These are phyloP conservation scores for Liriodendron chinense DNA, from an alignment of 164 flowering plant species.

Conservation along the genomic window DNA sequence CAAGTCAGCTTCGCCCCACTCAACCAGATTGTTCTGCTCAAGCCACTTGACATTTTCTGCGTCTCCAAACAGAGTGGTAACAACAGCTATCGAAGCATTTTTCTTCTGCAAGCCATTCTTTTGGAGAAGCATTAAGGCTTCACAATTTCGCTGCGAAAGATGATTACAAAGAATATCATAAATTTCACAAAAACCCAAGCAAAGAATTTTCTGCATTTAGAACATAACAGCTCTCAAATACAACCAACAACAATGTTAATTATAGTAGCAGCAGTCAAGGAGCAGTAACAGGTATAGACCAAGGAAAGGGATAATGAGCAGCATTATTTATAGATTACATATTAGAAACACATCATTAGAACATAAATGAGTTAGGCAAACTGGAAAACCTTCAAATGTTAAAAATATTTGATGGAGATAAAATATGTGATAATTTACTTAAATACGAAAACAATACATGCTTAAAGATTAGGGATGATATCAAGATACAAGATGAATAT, in stretches of 20 bases:
- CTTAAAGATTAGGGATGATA: not conserved
- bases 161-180: slow-evolving; percentile 3
- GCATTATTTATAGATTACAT: not conserved
- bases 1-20: slow-evolving; percentile 51
- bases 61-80: slow-evolving; percentile 81
- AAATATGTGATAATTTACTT: not conserved
- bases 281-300: too few relatives aligned
- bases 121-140: slow-evolving; percentile 91
- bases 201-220: not conserved
- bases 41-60: slow-evolving; percentile 61
- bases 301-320: not conserved
- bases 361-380: not conserved
- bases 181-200: not conserved
- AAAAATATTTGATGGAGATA: not conserved
- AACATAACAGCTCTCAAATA: not conserved
- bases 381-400: not conserved
- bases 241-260: too few relatives aligned
- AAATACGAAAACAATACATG: not conserved
- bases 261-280: too few relatives aligned
- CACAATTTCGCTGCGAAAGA: slow-evolving; percentile 74
- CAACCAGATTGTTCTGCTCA: slow-evolving; percentile 50
- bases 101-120: slow-evolving; percentile 83
- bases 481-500: not conserved
- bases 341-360: not conserved
- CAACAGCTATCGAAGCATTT: slow-evolving; percentile 69